Evolutionary conservation across 2,329 filamentous ascomycete species (phyloP).

Genomic region (Cercospora zeina): DNA sequence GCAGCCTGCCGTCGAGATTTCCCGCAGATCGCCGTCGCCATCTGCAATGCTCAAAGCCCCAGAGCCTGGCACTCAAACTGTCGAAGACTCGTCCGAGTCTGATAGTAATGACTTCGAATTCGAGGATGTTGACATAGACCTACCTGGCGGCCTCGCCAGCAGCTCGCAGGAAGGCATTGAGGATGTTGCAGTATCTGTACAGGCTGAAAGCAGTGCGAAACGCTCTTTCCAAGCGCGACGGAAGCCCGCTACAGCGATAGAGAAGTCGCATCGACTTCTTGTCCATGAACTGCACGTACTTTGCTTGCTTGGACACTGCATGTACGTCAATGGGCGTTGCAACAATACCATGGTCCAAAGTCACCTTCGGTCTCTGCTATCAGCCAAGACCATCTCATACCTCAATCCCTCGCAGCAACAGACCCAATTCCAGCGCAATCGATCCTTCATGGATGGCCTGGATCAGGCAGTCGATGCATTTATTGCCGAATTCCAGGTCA

Average conservation of each 20-base stretch:
- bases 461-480: slow-evolving; percentile 68
- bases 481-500: slow-evolving; percentile 68
- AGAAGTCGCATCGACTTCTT: slow-evolving; percentile 64
- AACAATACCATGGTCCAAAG: slow-evolving; percentile 52
- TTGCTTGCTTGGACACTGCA: slow-evolving; percentile 77
- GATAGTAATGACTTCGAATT: slow-evolving; percentile 61
- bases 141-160: slow-evolving; percentile 31
- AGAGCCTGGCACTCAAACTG: slow-evolving; percentile 30
- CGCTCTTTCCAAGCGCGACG: slow-evolving; percentile 44
- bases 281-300: slow-evolving; percentile 86
- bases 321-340: slow-evolving; percentile 81
- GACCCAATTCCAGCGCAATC: slow-evolving; percentile 72
- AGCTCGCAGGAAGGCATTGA: slow-evolving; percentile 38
- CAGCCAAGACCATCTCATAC: slow-evolving; percentile 63
- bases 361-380: slow-evolving; percentile 64
- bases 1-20: not conserved
- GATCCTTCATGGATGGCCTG: slow-evolving; percentile 78
- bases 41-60: not conserved
- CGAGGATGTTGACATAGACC: slow-evolving; percentile 60
- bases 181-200: slow-evolving; percentile 47
- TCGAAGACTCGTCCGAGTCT: slow-evolving; percentile 36
- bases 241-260: slow-evolving; percentile 57
- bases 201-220: slow-evolving; percentile 39
- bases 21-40: not conserved
- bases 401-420: slow-evolving; percentile 68